phyloP scores from a whole-genome alignment of 192 early-diverging fungal species.

The Umbelopsis sp. region DNA sequence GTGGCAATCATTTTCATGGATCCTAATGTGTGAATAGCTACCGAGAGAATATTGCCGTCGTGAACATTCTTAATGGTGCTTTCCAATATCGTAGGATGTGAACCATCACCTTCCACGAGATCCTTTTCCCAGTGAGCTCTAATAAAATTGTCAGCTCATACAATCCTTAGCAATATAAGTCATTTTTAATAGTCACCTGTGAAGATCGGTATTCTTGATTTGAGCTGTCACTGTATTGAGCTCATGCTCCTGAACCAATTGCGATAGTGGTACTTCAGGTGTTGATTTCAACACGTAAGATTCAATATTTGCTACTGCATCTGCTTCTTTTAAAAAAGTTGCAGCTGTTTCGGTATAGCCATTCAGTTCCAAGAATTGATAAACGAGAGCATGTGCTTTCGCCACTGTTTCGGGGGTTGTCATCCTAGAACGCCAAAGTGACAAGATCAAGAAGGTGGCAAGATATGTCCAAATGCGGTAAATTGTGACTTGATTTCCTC shows the following conservation, averaged over 20 bases:
- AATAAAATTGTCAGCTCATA: background rate
- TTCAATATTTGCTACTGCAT: background rate
- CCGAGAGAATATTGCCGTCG: slow-evolving; percentile 60
- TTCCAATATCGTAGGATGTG: slow-evolving; percentile 40
- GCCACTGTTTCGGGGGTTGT: background rate
- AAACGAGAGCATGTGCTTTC: slow-evolving; percentile 20
- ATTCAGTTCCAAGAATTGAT: slow-evolving; percentile 14
- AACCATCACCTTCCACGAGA: slow-evolving; percentile 32
- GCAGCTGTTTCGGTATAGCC: slow-evolving; percentile 10
- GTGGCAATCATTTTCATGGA: slow-evolving; percentile 48
- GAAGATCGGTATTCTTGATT: slow-evolving; percentile 14
- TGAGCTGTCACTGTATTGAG: background rate
- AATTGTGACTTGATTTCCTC: slow-evolving; percentile 9
- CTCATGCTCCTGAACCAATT: slow-evolving; percentile 13
- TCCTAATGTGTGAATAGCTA: slow-evolving; percentile 36
- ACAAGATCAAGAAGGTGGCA: too few species aligned
- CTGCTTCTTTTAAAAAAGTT: slow-evolving; percentile 15
- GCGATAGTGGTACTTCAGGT: background rate
- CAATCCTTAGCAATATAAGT: too few species aligned
- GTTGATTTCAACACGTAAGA: slow-evolving; percentile 1
- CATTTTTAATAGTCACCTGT: background rate
- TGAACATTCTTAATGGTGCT: slow-evolving; percentile 50
- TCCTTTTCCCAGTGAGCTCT: slow-evolving; percentile 16
- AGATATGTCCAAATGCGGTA: background rate
- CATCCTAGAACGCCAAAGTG: background rate